Evolutionary conservation across 805 yeast species (phyloP).

Genomic region (Candida hispaniensis): DNA sequence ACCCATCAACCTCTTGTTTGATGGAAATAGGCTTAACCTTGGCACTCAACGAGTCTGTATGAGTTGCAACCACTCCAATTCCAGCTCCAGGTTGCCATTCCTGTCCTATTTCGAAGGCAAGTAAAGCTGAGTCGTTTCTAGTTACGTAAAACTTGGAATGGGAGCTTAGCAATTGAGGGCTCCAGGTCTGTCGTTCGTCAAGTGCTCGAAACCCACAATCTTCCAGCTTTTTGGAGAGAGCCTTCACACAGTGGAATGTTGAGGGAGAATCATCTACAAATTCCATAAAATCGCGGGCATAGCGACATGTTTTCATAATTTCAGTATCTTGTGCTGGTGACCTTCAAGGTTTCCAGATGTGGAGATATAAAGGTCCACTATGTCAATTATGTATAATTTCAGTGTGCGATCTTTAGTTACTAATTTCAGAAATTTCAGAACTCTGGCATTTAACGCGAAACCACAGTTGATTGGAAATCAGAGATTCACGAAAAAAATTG

Average conservation of each 20-base stretch:
- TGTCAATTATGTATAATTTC: too few relatives aligned
- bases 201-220: constrained; percentile 54
- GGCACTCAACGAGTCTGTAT: constrained; percentile 57
- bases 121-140: constrained; percentile 54
- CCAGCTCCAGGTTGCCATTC: constrained; percentile 47
- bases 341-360: too few relatives aligned
- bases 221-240: constrained; percentile 39
- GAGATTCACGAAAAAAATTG: too few relatives aligned
- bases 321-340: too few relatives aligned
- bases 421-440: too few relatives aligned
- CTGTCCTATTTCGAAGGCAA: constrained; percentile 58
- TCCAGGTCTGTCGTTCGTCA: constrained; percentile 53
- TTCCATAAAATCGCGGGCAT: constrained; percentile 55
- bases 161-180: constrained; percentile 30
- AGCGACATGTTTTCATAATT: too few relatives aligned
- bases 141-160: constrained; percentile 47
- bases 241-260: constrained; percentile 56
- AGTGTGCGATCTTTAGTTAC: too few relatives aligned
- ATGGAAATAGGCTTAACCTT: constrained; percentile 59
- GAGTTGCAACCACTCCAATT: constrained; percentile 57
- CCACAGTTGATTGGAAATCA: too few relatives aligned
- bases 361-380: too few relatives aligned
- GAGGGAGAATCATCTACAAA: constrained; percentile 69
- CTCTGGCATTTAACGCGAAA: too few relatives aligned
- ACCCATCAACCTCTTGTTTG: constrained; percentile 55